Percentiles rank a stretch among this genome's conserved stretches.
phyloP scores from a whole-genome alignment of 306 rosid genomes.

The Medicago truncatula region MtrunA17r5.0-ANR NC_053042.1:54052501-54053000 shows the following conservation, averaged over 20 bases:
- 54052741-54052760: background rate
- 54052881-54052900: background rate
- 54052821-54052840: background rate
- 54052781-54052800: too few species aligned
- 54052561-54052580: background rate
- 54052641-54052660: background rate
- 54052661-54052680: background rate
- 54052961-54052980: background rate
- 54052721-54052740: too few species aligned
- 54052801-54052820: too few species aligned
- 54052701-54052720: background rate
- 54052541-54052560: background rate
- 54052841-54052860: background rate
- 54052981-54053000: background rate
- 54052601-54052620: too few species aligned
- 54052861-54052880: background rate
- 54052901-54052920: background rate
- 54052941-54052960: background rate
- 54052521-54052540: background rate
- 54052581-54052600: too few species aligned
- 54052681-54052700: background rate
- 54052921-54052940: background rate
- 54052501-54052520: background rate
- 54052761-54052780: background rate
- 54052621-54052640: background rate